Conservation (phyloP, 108 stramenopile species). For the Nannochloropsis salina region DNA sequence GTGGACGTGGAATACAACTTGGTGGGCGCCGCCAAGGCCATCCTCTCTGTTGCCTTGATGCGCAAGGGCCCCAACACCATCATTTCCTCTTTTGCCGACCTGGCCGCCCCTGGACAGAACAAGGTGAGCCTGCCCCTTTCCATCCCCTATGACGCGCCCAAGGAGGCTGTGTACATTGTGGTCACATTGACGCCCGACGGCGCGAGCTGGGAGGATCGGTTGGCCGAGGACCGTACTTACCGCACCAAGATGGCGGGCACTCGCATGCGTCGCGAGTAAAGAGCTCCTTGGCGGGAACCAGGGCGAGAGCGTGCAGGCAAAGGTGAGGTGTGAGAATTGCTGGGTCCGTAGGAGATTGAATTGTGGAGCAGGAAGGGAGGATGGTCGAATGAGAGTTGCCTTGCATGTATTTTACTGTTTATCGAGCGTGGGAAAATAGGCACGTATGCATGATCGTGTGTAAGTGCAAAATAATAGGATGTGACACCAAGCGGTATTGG, state of each 20-base stretch:
- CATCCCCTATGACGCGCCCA: neutral
- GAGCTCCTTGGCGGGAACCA: neutral
- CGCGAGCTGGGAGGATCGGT: neutral
- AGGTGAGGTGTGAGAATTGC: too few relatives aligned
- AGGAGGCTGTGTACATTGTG: neutral
- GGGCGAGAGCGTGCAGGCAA: too few relatives aligned
- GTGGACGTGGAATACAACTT: neutral
- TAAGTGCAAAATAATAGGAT: too few relatives aligned
- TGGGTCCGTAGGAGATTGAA: too few relatives aligned
- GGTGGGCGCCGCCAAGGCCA: neutral
- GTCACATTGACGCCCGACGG: neutral
- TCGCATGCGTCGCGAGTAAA: neutral
- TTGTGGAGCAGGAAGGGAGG: too few relatives aligned
- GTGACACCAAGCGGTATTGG: too few relatives aligned
- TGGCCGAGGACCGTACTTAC: neutral
- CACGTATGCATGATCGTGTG: too few relatives aligned
- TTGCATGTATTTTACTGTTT: too few relatives aligned
- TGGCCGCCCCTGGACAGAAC: neutral
- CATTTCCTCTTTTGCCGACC: neutral
- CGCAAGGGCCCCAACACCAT: neutral
- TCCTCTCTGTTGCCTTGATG: neutral
- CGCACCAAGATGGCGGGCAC: neutral
- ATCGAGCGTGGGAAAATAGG: too few relatives aligned
- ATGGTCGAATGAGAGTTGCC: too few relatives aligned
- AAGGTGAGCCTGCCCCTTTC: neutral